Evolutionary conservation across 371 early-diverging fungal genomes (phyloP).

Genomic region (Mortierella polycephala): DNA sequence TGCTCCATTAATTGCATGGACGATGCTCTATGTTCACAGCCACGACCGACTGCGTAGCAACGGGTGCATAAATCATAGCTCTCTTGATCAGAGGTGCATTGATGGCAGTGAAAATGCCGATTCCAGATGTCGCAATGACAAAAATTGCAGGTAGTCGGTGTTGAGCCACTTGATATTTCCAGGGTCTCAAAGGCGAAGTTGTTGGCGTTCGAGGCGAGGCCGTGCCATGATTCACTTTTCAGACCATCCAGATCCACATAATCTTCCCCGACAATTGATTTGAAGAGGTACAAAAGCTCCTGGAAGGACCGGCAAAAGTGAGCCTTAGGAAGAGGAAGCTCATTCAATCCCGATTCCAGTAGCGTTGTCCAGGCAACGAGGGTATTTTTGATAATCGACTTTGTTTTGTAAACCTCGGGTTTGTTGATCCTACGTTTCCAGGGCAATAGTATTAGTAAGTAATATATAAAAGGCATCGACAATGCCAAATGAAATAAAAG

Average conservation of each 20-base stretch:
- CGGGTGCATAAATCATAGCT: slow-evolving; percentile 34
- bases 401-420: slow-evolving; percentile 50
- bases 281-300: slow-evolving; percentile 24
- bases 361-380: slow-evolving; percentile 24
- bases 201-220: too few species aligned
- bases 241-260: slow-evolving; percentile 31
- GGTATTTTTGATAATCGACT: slow-evolving; percentile 21
- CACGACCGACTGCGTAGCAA: slow-evolving; percentile 39
- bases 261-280: slow-evolving; percentile 40
- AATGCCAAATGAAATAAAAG: not conserved
- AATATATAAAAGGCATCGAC: not conserved
- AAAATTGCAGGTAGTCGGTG: not conserved
- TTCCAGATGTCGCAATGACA: slow-evolving; percentile 2
- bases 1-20: slow-evolving; percentile 32
- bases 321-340: slow-evolving; percentile 9
- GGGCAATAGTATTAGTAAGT: too few species aligned
- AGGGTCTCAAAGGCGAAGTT: not conserved
- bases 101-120: slow-evolving; percentile 57
- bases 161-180: too few species aligned
- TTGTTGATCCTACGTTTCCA: slow-evolving; percentile 28
- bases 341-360: slow-evolving; percentile 8
- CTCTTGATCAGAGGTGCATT: slow-evolving; percentile 14
- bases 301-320: slow-evolving; percentile 31
- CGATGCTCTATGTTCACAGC: slow-evolving; percentile 30
- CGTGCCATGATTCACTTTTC: not conserved